Evolutionary conservation across 305 asterid genomes (phyloP).

Genomic region (Fraxinus floribunda): DNA sequence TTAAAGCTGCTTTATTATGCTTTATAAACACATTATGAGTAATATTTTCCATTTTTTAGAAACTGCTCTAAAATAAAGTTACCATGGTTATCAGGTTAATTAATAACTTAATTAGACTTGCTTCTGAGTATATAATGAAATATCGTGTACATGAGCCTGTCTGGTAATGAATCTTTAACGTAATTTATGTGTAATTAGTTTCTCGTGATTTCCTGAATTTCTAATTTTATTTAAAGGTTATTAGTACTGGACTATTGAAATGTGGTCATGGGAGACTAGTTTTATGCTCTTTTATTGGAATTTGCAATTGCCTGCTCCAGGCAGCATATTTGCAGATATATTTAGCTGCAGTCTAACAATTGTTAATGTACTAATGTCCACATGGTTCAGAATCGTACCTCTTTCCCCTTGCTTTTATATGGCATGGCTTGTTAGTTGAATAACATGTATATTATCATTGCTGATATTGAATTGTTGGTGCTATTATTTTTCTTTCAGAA

Average conservation of each 20-base stretch:
- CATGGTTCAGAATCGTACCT: not conserved
- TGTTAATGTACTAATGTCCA: not conserved
- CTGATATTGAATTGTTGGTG: not conserved
- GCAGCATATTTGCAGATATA: not conserved
- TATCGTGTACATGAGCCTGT: not conserved
- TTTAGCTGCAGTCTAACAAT: not conserved
- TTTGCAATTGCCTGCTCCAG: not conserved
- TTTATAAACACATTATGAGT: not conserved
- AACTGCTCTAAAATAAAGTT: not conserved
- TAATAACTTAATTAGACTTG: not conserved
- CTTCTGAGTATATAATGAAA: not conserved
- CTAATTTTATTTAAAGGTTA: not conserved
- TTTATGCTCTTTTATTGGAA: not conserved
- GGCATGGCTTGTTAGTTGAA: not conserved
- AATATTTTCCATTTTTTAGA: not conserved
- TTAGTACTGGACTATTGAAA: not conserved
- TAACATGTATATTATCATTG: not conserved
- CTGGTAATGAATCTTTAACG: not conserved
- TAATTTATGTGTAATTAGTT: not conserved
- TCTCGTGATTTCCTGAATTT: not conserved
- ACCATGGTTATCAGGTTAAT: not conserved
- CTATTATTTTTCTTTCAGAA: constrained; percentile 30
- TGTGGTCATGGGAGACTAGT: not conserved
- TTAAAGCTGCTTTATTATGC: not conserved
- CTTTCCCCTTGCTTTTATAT: not conserved